Conservation (phyloP, 805 yeast genomes). For the Cyberlindnera xylosilytica region DNA sequence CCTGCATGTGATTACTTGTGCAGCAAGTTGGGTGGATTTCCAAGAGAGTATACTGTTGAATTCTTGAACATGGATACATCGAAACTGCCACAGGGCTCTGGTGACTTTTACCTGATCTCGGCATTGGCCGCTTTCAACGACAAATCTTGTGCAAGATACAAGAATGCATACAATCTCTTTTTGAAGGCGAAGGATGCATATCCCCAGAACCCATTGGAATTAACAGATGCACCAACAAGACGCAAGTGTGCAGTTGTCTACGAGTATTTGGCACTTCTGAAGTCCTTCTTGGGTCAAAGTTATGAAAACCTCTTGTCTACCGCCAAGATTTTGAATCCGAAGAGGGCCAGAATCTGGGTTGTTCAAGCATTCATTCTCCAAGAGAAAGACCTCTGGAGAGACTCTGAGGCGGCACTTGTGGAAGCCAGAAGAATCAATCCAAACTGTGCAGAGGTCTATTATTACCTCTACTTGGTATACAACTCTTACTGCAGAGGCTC, state of each 20-base stretch:
- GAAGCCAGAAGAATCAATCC: not conserved
- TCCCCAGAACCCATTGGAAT: not conserved
- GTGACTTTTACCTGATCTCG: not conserved
- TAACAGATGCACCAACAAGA: not conserved
- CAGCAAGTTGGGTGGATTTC: not conserved
- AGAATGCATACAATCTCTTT: not conserved
- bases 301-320: not conserved
- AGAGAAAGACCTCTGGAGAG: not conserved
- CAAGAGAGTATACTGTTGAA: not conserved
- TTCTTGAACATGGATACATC: not conserved
- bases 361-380: not conserved
- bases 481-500: not conserved
- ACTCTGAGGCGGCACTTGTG: not conserved
- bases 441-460: not conserved
- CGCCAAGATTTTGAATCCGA: not conserved
- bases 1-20: not conserved
- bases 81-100: not conserved
- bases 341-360: not conserved
- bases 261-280: not conserved
- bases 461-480: not conserved
- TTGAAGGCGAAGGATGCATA: not conserved
- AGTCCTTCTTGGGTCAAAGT: not conserved
- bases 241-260: not conserved
- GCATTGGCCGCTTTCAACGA: not conserved
- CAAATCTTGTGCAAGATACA: not conserved